Evolutionary conservation across 441 rosid species (phyloP).

Genomic region (Flueggea neowawraea): DNA sequence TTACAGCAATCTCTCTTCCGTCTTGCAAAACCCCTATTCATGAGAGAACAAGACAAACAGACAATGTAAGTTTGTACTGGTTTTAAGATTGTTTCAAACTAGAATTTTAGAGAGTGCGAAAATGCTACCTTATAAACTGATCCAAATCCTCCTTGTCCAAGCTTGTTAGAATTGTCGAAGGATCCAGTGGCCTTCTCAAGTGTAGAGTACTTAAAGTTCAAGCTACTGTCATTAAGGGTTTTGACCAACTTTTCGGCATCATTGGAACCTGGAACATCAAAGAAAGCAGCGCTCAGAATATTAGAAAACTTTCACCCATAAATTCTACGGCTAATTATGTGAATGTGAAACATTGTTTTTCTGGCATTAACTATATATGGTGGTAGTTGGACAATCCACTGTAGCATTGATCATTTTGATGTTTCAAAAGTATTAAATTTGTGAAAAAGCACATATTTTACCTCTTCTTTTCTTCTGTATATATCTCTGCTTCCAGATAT

Average conservation of each 20-base stretch:
- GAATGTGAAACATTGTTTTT: too few species aligned
- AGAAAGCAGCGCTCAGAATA: slow-evolving; percentile 5
- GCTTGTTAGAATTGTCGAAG: slow-evolving; percentile 64
- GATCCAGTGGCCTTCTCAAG: slow-evolving; percentile 87
- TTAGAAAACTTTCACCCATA: background rate
- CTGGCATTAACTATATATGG: too few species aligned
- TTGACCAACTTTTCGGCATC: slow-evolving; percentile 67
- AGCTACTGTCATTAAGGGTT: slow-evolving; percentile 67
- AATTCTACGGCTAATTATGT: too few species aligned
- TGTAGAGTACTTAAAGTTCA: slow-evolving; percentile 90
- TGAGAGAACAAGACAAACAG: too few species aligned
- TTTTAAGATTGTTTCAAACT: too few species aligned
- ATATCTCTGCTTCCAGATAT: slow-evolving; percentile 47
- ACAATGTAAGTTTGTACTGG: too few species aligned
- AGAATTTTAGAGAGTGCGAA: background rate
- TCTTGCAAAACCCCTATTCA: slow-evolving; percentile 70
- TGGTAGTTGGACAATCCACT: too few species aligned
- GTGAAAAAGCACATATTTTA: slow-evolving; percentile 4
- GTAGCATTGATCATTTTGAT: too few species aligned
- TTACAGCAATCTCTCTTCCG: slow-evolving; percentile 93
- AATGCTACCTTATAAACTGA: slow-evolving; percentile 78
- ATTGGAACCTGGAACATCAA: slow-evolving; percentile 47
- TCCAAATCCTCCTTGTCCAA: slow-evolving; percentile 98
- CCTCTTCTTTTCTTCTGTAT: slow-evolving; percentile 61
- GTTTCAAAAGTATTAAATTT: background rate